These are phyloP conservation scores for Apiospora malaysiana DNA, from an alignment of 2,329 filamentous ascomycete genomes.

Conservation along the genomic window DNA sequence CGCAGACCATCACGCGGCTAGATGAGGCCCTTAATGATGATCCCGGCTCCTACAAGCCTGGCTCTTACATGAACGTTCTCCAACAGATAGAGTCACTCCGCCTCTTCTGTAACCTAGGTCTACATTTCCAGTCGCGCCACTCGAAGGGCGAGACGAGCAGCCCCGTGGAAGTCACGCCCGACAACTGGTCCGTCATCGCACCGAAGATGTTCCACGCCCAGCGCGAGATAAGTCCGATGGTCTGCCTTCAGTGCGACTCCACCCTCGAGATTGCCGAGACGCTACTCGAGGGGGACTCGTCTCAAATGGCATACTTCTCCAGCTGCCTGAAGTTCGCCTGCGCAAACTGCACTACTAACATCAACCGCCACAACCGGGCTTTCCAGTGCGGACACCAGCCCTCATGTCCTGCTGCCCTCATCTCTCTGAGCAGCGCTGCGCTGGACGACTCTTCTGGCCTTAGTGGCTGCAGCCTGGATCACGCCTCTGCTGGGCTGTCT, in stretches of 20 bases:
- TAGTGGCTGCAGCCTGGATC: neutral
- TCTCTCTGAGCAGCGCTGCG: conserved; percentile 32
- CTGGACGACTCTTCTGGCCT: conserved; percentile 32
- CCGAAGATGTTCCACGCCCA: conserved; percentile 44
- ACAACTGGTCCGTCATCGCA: conserved; percentile 34
- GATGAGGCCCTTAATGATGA: conserved; percentile 41
- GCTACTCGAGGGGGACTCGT: conserved; percentile 25
- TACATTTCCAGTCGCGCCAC: conserved; percentile 44
- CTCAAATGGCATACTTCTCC: conserved; percentile 34
- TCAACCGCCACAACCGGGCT: accelerated
- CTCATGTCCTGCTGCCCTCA: conserved; percentile 30
- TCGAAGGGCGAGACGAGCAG: neutral
- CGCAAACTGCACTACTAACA: conserved; percentile 34
- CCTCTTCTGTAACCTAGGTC: conserved; percentile 53
- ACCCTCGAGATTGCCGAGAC: conserved; percentile 32
- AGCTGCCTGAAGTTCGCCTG: conserved; percentile 43
- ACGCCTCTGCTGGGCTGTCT: conserved; percentile 27
- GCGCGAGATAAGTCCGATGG: conserved; percentile 33
- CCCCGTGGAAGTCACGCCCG: neutral
- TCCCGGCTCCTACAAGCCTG: conserved; percentile 22
- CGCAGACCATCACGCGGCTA: conserved; percentile 38
- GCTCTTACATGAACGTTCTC: conserved; percentile 47
- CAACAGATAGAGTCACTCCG: conserved; percentile 50
- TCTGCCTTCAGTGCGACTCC: conserved; percentile 39
- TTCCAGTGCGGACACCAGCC: conserved; percentile 36